These are phyloP conservation scores for Fraxinus baroniana DNA, from an alignment of 305 asterid genomes.

Conservation along the genomic window DNA sequence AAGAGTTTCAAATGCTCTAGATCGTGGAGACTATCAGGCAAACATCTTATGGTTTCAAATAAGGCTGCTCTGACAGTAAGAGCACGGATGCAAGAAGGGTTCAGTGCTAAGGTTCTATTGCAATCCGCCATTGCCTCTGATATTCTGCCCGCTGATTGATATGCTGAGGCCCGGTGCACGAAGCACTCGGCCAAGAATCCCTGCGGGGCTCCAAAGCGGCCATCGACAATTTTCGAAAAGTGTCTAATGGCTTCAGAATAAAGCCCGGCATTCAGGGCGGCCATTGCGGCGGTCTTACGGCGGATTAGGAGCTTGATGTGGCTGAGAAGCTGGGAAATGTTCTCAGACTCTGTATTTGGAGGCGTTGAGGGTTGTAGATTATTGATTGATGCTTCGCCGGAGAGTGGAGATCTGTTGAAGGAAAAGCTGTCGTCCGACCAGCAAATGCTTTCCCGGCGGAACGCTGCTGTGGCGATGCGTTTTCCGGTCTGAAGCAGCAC, in stretches of 20 bases:
- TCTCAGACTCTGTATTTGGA: constrained; percentile 62
- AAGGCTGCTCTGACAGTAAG: constrained; percentile 65
- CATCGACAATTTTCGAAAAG: constrained; percentile 83
- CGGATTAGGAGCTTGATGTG: constrained; percentile 85
- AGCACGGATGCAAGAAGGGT: constrained; percentile 80
- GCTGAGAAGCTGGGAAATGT: constrained; percentile 65
- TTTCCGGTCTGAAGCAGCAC: constrained; percentile 88
- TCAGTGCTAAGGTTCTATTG: constrained; percentile 72
- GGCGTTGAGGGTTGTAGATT: constrained; percentile 46
- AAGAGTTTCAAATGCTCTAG: constrained; percentile 81
- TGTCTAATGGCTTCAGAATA: constrained; percentile 78
- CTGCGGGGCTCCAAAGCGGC: constrained; percentile 90
- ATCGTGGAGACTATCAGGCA: constrained; percentile 87
- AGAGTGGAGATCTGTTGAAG: constrained; percentile 49
- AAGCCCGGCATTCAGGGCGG: constrained; percentile 85
- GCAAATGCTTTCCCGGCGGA: constrained; percentile 84
- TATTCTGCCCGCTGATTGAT: constrained; percentile 63
- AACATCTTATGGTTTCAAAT: constrained; percentile 67
- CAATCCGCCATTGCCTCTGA: constrained; percentile 92
- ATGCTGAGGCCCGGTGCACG: constrained; percentile 76
- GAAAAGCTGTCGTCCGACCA: constrained; percentile 79
- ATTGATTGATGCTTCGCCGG: constrained; percentile 32
- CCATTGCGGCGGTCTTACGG: constrained; percentile 81
- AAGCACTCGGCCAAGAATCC: constrained; percentile 80
- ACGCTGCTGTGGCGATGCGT: constrained; percentile 83